A percentile compares a stretch with the other conserved stretches of the same genome.
phyloP scores from a whole-genome alignment of 192 early-diverging fungal species.

The Jimgerdemannia lactiflua region DNA sequence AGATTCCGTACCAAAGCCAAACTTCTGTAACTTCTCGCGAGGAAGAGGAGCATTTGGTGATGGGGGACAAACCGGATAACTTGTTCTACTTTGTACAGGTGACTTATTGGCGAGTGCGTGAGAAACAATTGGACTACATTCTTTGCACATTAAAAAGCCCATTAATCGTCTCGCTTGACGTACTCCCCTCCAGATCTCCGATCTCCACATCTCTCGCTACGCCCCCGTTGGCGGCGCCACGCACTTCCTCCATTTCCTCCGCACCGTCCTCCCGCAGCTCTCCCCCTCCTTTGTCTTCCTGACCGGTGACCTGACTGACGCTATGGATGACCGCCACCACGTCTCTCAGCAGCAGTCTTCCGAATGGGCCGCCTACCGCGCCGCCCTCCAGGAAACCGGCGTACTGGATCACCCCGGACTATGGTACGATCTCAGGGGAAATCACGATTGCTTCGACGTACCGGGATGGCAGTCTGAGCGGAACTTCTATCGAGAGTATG shows the following conservation, averaged over 20 bases:
- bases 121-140: neutral
- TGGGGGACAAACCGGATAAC: conserved; percentile 53
- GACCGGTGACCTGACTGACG: conserved; percentile 90
- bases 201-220: conserved; percentile 83
- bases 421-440: conserved; percentile 89
- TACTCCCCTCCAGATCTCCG: conserved; percentile 59
- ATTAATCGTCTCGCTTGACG: neutral
- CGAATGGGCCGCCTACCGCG: conserved; percentile 80
- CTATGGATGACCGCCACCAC: conserved; percentile 64
- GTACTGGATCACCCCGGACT: conserved; percentile 37
- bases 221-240: conserved; percentile 57
- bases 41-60: conserved; percentile 4
- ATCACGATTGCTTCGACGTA: conserved; percentile 93
- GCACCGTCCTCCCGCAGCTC: conserved; percentile 70
- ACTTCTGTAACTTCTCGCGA: too few relatives aligned
- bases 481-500: conserved; percentile 64
- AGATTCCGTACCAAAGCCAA: neutral
- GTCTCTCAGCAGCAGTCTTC: conserved; percentile 72
- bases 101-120: too few relatives aligned
- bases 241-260: conserved; percentile 76
- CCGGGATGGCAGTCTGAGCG: conserved; percentile 49
- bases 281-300: conserved; percentile 76
- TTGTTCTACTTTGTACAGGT: conserved; percentile 75
- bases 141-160: neutral
- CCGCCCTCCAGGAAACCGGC: conserved; percentile 51